phyloP scores from a whole-genome alignment of 2,329 filamentous ascomycete genomes.

The Chalaropsis thielavioides region DNA sequence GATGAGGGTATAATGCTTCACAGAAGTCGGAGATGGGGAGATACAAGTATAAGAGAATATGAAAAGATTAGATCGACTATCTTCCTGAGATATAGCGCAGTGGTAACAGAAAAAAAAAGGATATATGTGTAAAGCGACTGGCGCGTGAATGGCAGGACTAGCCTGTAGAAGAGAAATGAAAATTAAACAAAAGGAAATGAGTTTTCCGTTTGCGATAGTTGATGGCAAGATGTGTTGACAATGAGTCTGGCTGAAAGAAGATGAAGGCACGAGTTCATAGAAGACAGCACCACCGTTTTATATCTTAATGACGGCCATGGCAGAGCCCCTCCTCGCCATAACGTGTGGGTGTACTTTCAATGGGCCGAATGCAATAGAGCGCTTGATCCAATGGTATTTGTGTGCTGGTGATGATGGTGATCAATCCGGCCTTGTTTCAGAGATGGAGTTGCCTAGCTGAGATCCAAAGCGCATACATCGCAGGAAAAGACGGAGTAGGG shows the following conservation, averaged over 20 bases:
- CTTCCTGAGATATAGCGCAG: slow-evolving; percentile 2
- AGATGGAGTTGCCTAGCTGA: not conserved
- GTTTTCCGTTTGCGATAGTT: not conserved
- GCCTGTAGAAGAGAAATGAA: slow-evolving; percentile 26
- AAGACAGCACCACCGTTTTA: not conserved
- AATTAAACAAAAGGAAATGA: slow-evolving; percentile 12
- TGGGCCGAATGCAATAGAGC: not conserved
- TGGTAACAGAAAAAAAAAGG: not conserved
- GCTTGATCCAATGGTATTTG: not conserved
- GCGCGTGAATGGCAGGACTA: slow-evolving; percentile 35
- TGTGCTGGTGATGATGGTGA: not conserved
- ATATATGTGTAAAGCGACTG: slow-evolving; percentile 28
- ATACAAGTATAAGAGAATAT: slow-evolving; percentile 15
- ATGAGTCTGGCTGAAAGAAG: slow-evolving; percentile 12
- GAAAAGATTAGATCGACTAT: slow-evolving; percentile 18
- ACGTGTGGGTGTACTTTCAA: not conserved
- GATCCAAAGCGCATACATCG: not conserved
- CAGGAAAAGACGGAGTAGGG: not conserved
- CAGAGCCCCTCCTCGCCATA: not conserved
- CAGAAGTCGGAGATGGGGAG: not conserved
- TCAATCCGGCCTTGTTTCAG: not conserved
- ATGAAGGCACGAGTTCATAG: not conserved
- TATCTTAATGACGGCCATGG: not conserved
- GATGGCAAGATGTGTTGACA: slow-evolving; percentile 7
- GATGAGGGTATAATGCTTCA: not conserved